Conservation (phyloP, 805 yeast genomes). For the Saccharomycopsis capsularis region DNA sequence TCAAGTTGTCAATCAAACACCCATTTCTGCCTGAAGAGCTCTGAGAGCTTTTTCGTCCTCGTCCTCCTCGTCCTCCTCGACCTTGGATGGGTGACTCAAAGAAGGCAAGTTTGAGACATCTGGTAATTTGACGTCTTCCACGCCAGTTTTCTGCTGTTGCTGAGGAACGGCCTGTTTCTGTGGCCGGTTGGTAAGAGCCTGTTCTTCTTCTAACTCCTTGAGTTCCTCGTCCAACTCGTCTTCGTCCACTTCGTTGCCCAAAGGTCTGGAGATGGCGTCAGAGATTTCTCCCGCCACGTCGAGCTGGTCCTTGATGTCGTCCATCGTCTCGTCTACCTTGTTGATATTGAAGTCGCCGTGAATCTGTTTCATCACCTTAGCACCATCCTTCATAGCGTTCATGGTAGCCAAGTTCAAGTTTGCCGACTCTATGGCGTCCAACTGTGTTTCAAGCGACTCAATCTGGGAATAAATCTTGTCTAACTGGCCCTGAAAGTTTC, state of each 20-base stretch:
- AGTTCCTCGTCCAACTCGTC: constrained; percentile 94
- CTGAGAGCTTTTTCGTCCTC: constrained; percentile 79
- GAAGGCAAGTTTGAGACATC: constrained; percentile 36
- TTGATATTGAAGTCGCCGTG: constrained; percentile 94
- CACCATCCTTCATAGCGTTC: constrained; percentile 98
- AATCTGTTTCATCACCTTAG: constrained; percentile 91
- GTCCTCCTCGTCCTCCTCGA: constrained; percentile 59
- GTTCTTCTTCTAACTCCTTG: constrained; percentile 75
- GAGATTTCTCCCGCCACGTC: constrained; percentile 92
- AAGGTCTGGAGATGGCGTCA: constrained; percentile 92
- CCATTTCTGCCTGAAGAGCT: constrained; percentile 83
- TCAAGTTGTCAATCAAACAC: no score
- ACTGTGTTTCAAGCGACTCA: constrained; percentile 82
- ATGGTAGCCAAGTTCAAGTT: constrained; percentile 95
- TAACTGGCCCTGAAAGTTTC: constrained; percentile 69
- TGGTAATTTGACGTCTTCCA: constrained; percentile 35
- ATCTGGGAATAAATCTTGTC: constrained; percentile 80
- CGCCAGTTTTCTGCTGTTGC: constrained; percentile 13
- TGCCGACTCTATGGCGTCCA: constrained; percentile 87
- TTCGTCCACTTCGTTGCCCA: constrained; percentile 79
- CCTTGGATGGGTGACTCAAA: constrained; percentile 24
- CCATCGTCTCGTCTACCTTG: constrained; percentile 96
- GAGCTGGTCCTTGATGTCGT: constrained; percentile 94
- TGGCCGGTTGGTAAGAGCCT: constrained; percentile 32
- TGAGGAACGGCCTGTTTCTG: constrained; percentile 10